Evolutionary conservation across 208 protist genomes (phyloP), one percentile per base, ranked within the genome.

Genomic region (Trypanosoma scelopori): DNA sequence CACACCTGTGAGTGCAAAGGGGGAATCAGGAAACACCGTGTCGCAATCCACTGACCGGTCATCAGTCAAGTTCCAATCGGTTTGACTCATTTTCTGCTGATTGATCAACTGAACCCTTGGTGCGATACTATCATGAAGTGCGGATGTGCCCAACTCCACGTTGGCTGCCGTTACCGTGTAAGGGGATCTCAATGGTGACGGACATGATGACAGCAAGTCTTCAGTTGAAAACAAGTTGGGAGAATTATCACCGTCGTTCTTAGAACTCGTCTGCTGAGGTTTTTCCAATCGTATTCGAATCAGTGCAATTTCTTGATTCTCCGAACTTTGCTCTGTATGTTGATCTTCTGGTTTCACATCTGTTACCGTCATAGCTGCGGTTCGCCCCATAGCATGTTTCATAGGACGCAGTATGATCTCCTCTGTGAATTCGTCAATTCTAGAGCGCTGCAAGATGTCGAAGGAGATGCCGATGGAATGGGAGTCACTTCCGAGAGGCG

Each of bases 381-480:
- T 63, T 27, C 45, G 30, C 13, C 69, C 69, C 55, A 60, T 62
- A 16, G 46, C 28, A 43, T 68, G 69, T 25, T 56, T 65, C 61
- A 67, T 67, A 7, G 69, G 69, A 22, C 69, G 69, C 30, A 74
- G n/a, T 39, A 74, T 64, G 49, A 74, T 20, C 47, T 66, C 55
- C 9, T 69, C 69, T 20, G 20, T 46, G 22, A 6, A 22, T 6
- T 55, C 46, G 20, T 58, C 42, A 7, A 62, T 43, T 51, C 7
- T 41, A 20, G 49, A 43, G 27, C 63, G 22, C 35, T 64, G 52
- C 47, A 82, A 35, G 41, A 82, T 55, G 49, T 82, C 67, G 63
- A 82, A 68, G 0, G 77, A 82, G 30, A 82, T 71, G 50, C 72
- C 77, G 12, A 69, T 53, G 16, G 61, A 71, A 55, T 60, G n/a